A percentile compares a stretch with the other conserved stretches of the same genome.
phyloP scores from a whole-genome alignment of 148 eudicot genomes.

The Dysphania ambrosioides region DNA sequence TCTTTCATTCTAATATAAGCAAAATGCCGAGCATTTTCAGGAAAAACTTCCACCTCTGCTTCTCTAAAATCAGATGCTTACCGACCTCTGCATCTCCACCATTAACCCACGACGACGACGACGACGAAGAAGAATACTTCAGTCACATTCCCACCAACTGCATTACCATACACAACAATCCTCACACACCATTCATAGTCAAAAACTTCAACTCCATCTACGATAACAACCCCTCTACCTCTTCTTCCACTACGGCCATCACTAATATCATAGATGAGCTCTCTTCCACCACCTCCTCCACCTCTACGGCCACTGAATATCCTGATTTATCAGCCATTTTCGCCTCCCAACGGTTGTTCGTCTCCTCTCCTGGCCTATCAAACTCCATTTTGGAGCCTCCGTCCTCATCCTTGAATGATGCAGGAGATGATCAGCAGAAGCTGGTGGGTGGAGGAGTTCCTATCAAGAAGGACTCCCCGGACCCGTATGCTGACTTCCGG shows the following conservation, averaged over 20 bases:
- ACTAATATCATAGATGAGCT: constrained; percentile 18
- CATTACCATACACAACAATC: background rate
- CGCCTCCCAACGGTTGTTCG: constrained; percentile 68
- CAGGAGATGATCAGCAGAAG: background rate
- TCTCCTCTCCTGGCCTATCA: constrained; percentile 65
- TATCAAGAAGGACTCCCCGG: constrained; percentile 54
- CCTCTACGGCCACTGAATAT: constrained; percentile 11
- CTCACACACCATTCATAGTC: background rate
- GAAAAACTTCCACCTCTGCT: constrained; percentile 48
- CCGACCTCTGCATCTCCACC: constrained; percentile 37
- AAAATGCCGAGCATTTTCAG: constrained; percentile 45
- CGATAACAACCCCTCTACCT: constrained; percentile 17
- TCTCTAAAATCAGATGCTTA: constrained; percentile 51
- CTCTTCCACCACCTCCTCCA: constrained; percentile 29
- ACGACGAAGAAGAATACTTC: background rate
- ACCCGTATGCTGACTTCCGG: constrained; percentile 59
- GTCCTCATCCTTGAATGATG: background rate
- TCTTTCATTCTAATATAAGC: constrained; percentile 5
- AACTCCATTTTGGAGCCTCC: constrained; percentile 55
- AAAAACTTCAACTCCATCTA: background rate
- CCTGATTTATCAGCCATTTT: constrained; percentile 33
- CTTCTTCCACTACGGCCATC: constrained; percentile 16
- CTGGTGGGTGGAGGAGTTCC: constrained; percentile 43
- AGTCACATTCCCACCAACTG: background rate
- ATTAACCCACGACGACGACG: constrained; percentile 19